Evolutionary conservation across 495 filamentous ascomycete genomes (phyloP), one percentile per base, ranked within the genome.

Genomic region (Pseudotulostoma volvatum): DNA sequence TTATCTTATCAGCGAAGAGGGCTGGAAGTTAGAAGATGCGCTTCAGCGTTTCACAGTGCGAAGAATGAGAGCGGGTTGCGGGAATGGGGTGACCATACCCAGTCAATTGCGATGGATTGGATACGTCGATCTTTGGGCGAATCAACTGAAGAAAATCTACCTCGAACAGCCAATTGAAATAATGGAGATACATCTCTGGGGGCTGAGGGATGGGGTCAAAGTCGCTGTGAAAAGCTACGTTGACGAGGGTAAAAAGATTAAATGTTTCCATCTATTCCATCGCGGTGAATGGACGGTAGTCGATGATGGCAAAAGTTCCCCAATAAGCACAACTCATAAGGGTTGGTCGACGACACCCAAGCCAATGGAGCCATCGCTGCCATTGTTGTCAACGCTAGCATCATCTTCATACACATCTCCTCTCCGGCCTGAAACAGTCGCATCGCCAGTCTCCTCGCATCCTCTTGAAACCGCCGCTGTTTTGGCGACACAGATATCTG

Each of bases 41-140:
- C 58, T 93, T 47, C 63, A 76, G 31, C 62, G 79, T 13, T 97
- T 95, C 52, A 96, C 90, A 1, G 76, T 82, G 42, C 59, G 85
- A 18, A 68, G 90, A 31, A 97, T 97, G 90, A 63, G 85, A 31
- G 76, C 76, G 3, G 79, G 79, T 1, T 94, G 93, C 52, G 90
- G 90, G 1, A 66, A 73, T 30, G 90, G 90, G 1, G 79, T 97
- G n/a, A 85, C 78, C 30, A 96, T 97, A 34, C 85, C 85, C 0
- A 88, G 81, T 46, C 90, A 97, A 59, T 53, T 87, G 43, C 66
- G 90, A 8, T 95, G 83, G 75, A 66, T 95, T 7, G 66, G 68
- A n/a, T 97, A 97, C 56, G 80, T 93, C 16, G 81, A 93, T 51
- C 70, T 76, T 20, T 96, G 90, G 90, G 64, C 81, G 9, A 76